A percentile compares a stretch with the other conserved stretches of the same genome.
phyloP scores from a whole-genome alignment of 441 rosid species.

The Pelargonium myrrhifolium region DNA sequence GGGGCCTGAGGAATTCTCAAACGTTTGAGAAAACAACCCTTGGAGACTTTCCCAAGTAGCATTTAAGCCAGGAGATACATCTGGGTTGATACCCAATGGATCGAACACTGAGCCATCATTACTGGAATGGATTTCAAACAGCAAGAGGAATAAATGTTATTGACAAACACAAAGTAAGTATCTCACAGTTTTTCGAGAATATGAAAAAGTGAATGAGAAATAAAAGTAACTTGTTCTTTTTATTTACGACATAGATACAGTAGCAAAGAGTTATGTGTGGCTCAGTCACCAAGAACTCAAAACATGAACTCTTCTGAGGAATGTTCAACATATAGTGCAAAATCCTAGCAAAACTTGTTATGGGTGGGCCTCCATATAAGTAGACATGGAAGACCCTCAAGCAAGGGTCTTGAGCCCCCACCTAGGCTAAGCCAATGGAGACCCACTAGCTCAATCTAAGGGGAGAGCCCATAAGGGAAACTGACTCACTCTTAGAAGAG shows the following conservation, averaged over 20 bases:
- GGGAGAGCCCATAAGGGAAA: too few relatives aligned
- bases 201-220: constrained; percentile 8
- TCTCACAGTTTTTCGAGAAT: constrained; percentile 5
- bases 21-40: constrained; percentile 44
- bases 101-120: constrained; percentile 52
- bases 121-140: constrained; percentile 46
- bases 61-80: constrained; percentile 35
- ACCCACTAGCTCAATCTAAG: too few relatives aligned
- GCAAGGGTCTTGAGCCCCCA: too few relatives aligned
- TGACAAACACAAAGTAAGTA: constrained; percentile 18
- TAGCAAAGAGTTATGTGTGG: neutral
- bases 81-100: constrained; percentile 74
- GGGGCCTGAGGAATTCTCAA: constrained; percentile 52
- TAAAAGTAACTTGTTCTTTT: neutral
- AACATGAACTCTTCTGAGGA: neutral
- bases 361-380: too few relatives aligned
- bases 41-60: constrained; percentile 51
- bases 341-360: too few relatives aligned
- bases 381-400: too few relatives aligned
- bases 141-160: constrained; percentile 22
- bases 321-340: too few relatives aligned
- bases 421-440: too few relatives aligned
- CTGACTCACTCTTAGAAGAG: too few relatives aligned
- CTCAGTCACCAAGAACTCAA: neutral
- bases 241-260: neutral